phyloP scores from a whole-genome alignment of 441 rosid genomes.

The Mallotus repandus region DNA sequence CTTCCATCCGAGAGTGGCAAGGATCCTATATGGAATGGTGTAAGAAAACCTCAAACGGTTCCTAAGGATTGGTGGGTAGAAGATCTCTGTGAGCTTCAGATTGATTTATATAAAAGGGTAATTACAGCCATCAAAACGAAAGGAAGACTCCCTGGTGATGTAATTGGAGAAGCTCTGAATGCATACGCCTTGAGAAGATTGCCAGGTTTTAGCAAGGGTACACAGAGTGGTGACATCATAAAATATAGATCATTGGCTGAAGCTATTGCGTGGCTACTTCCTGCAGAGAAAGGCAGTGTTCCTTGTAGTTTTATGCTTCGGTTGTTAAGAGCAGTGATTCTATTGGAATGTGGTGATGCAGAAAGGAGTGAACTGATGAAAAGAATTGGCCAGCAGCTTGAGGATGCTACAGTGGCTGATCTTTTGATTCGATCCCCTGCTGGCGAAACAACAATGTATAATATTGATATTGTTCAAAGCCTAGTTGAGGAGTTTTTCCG shows the following conservation, averaged over 20 bases:
- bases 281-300: slow-evolving; percentile 60
- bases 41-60: slow-evolving; percentile 57
- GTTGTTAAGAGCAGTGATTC: slow-evolving; percentile 58
- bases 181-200: slow-evolving; percentile 72
- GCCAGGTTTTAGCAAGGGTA: slow-evolving; percentile 70
- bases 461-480: slow-evolving; percentile 64
- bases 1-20: slow-evolving; percentile 59
- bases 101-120: slow-evolving; percentile 64
- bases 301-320: slow-evolving; percentile 70
- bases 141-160: slow-evolving; percentile 49
- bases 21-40: slow-evolving; percentile 53
- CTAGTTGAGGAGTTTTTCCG: slow-evolving; percentile 59
- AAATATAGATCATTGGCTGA: slow-evolving; percentile 64
- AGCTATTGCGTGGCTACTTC: slow-evolving; percentile 64
- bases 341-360: slow-evolving; percentile 58
- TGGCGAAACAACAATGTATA: slow-evolving; percentile 40
- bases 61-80: slow-evolving; percentile 99
- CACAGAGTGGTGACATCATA: slow-evolving; percentile 49
- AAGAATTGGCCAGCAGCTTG: slow-evolving; percentile 59
- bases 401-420: slow-evolving; percentile 60
- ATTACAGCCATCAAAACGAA: slow-evolving; percentile 61
- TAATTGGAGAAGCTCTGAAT: slow-evolving; percentile 75
- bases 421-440: slow-evolving; percentile 56
- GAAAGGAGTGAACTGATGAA: slow-evolving; percentile 60
- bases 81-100: slow-evolving; percentile 82